Base-by-base conservation (phyloP, 805 yeast species). In the Spathaspora arborariae region DNA sequence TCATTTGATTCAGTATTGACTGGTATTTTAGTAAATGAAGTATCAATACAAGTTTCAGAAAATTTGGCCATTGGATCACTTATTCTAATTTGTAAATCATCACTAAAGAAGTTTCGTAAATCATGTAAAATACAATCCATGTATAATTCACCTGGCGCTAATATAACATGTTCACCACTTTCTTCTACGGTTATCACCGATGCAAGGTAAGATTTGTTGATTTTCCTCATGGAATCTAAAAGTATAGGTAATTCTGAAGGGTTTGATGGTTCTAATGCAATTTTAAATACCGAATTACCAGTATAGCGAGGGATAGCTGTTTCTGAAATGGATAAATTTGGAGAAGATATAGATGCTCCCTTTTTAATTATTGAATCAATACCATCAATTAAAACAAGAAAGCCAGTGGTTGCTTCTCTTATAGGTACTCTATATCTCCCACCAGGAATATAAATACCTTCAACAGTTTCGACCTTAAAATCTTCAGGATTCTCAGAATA, bases 111-210 rank as follows among this genome's bases (percentile, higher is more conserved):
- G 21, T 70, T 62, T 51, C 97, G 70, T 39, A 94, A 64, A 57
- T 89, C 97, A 60, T 84, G 86, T 35, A 94, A 64, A 20, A 86
- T 67, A 54, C 94, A 87, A 62, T 94, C 98, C 64, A 94, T 62
- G 58, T 88, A 88, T 15, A 92, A 56, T 58, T 94, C 98, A 5
- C 99, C 99, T 8, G 88, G 79, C 0, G 94, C 97, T 21, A 82
- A 57, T 0, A 94, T 61, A 1, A 82, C 81, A 59, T 85, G 88
- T 56, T 90, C 97, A 2, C 97, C 97, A 44, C 91, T 85, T 53
- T 88, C 96, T 60, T 89, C 96, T 1, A 85, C 88, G 51, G 76
- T 80, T n/a, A 87, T 69, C 18, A 75, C 75, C 33, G 82, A 72
- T 3, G 90, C 84, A 8, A 85, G 75, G 58, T 88, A 91, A 0